Evolutionary conservation across 345 rosid species (phyloP).

Genomic region (Hypericum androsaemum): DNA sequence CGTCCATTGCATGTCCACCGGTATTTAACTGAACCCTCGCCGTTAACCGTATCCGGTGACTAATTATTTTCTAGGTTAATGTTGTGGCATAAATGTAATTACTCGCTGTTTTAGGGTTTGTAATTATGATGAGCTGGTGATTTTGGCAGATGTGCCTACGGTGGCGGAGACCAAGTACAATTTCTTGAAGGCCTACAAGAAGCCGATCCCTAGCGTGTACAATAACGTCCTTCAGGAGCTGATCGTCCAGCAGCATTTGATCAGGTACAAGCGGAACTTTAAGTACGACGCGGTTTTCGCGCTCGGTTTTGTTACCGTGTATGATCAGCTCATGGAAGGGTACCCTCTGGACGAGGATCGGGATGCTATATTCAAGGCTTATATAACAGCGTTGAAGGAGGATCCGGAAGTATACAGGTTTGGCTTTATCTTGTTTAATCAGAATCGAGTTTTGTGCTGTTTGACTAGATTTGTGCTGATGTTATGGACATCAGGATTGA

Average conservation of each 20-base stretch:
- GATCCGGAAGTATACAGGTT: conserved; percentile 89
- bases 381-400: conserved; percentile 69
- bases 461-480: conserved; percentile 2
- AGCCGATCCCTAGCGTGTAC: conserved; percentile 90
- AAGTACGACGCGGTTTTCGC: conserved; percentile 84
- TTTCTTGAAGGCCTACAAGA: conserved; percentile 70
- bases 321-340: conserved; percentile 97
- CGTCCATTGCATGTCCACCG: conserved; percentile 55
- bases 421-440: conserved; percentile 2
- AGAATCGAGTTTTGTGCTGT: neutral
- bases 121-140: neutral
- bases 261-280: conserved; percentile 74
- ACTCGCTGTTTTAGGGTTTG: too few relatives aligned
- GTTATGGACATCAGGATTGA: conserved; percentile 38
- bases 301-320: conserved; percentile 92
- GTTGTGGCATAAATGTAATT: too few relatives aligned
- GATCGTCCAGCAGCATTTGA: conserved; percentile 92
- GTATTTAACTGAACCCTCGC: neutral
- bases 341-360: conserved; percentile 88
- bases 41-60: neutral
- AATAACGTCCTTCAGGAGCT: conserved; percentile 79
- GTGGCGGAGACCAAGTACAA: conserved; percentile 78
- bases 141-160: conserved; percentile 52
- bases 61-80: neutral
- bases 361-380: conserved; percentile 77